Evolutionary conservation across 1,139 yeast species (phyloP), one percentile per base, ranked within the genome.

Genomic region (Protomyces inouyei): DNA sequence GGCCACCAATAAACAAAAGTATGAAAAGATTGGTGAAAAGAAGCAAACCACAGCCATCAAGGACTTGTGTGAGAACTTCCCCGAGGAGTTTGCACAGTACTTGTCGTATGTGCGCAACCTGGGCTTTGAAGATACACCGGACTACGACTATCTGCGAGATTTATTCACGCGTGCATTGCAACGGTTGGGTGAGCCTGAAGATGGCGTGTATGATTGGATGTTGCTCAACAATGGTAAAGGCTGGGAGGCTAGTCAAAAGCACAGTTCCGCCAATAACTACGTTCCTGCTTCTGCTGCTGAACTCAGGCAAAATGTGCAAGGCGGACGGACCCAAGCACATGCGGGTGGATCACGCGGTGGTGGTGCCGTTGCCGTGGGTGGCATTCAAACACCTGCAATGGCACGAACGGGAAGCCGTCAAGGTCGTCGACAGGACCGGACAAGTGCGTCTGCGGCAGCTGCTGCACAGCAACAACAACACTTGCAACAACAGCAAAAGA

Each of bases 21-120:
- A 93, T 76, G 98, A 93, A 76, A 92, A 91, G 75, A 93, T 93
- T 76, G 98, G 97, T 67, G 93, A 89, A 73, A 92, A 92, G 76
- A 92, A 92, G 77, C 89, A 91, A 76, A 83, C 93, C 10, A 88
- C 97, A 14, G 84, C 87, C 37, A 87, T 93, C 53, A 81, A 81
- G 66, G 91, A 88, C 60, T 79, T 92, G 68, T 87, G 96, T 73
- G 85, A 83, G 66, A 92, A 90, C 8, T 85, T 89, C 73, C 98
- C 98, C 40, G 81, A 82, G 70, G 96, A 90, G 74, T 86, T 92
- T 76, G 95, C 89, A 60, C 88, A 88, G 72, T 92, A 91, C 77
- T 82, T 92, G 76, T 86, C 85, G 67, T 84, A 87, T 70, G 97
- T 91, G 57, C 83, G 98, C 73, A 82, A 85, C 67, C 81, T 92